Percentiles rank a stretch among this genome's conserved stretches.
phyloP scores from a whole-genome alignment of 2,329 filamentous ascomycete species.

The Alternaria longipes region DNA sequence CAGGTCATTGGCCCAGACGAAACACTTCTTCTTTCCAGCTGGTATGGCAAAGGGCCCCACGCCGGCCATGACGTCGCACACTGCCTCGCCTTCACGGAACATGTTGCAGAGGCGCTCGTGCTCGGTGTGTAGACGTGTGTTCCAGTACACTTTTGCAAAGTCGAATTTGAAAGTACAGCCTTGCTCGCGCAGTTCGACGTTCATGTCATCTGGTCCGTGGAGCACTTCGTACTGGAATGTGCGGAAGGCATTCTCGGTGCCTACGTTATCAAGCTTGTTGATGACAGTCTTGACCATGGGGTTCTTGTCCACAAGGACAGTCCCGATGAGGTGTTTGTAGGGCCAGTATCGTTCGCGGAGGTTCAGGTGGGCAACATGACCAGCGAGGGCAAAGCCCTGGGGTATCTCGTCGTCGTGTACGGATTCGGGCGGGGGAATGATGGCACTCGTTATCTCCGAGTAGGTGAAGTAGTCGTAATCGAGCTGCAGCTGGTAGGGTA shows the following conservation, averaged over 20 bases:
- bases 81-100: slow-evolving; percentile 85
- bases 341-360: slow-evolving; percentile 82
- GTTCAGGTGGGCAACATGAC: slow-evolving; percentile 95
- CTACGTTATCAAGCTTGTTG: slow-evolving; percentile 93
- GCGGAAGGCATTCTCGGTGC: slow-evolving; percentile 82
- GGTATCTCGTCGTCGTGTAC: slow-evolving; percentile 83
- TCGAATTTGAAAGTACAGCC: slow-evolving; percentile 91
- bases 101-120: slow-evolving; percentile 80
- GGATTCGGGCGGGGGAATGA: slow-evolving; percentile 75
- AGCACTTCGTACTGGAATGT: slow-evolving; percentile 95
- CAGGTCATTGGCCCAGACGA: slow-evolving; percentile 96
- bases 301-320: slow-evolving; percentile 92
- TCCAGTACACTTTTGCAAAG: slow-evolving; percentile 98
- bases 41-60: slow-evolving; percentile 95
- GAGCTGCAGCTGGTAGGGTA: slow-evolving; percentile 78
- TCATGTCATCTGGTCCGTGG: slow-evolving; percentile 80
- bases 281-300: slow-evolving; percentile 84
- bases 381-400: slow-evolving; percentile 85
- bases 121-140: slow-evolving; percentile 87
- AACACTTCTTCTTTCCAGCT: slow-evolving; percentile 86
- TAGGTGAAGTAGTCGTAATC: slow-evolving; percentile 90
- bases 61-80: slow-evolving; percentile 97
- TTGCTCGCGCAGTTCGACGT: slow-evolving; percentile 83
- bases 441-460: slow-evolving; percentile 80
- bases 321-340: slow-evolving; percentile 85